Base-by-base conservation (phyloP, 2,329 filamentous ascomycete genomes). In the Raffaelea arxii region DNA sequence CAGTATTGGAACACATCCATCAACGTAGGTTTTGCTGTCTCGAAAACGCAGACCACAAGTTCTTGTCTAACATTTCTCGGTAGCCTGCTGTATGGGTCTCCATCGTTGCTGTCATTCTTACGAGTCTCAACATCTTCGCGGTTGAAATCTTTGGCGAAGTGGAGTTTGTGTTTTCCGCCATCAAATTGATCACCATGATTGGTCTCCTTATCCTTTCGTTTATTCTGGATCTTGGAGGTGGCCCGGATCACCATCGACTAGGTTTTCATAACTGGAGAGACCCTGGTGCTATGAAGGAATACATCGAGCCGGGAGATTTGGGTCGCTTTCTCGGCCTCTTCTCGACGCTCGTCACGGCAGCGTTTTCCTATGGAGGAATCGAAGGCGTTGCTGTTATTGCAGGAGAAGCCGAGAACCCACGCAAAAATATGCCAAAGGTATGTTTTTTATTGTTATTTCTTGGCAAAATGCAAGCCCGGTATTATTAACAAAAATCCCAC, bases 401-500 rank as follows among this genome's bases (percentile, higher is more conserved):
- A 5, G 80, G 77, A 38, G 80, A 85, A 66, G 77, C 78, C 77
- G 23, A 75, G 80, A 21, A 82, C 81, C 2, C 73, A 78, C 44
- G 71, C 74, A 56, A 82, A 48, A 53, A 81, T 62, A 77, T 85
- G 47, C 80, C 81, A n/a, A n/a, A n/a, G n/a, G n/a, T n/a, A n/a
- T n/a, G n/a, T n/a, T n/a, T n/a, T n/a, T n/a, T n/a, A n/a, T n/a
- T n/a, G n/a, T n/a, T n/a, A n/a, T n/a, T n/a, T n/a, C n/a, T n/a
- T n/a, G n/a, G n/a, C n/a, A n/a, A n/a, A n/a, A n/a, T n/a, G n/a
- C n/a, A n/a, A n/a, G n/a, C n/a, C n/a, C n/a, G n/a, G n/a, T n/a
- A n/a, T n/a, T n/a, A n/a, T n/a, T n/a, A n/a, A n/a, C n/a, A n/a
- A n/a, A n/a, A n/a, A n/a, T n/a, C n/a, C n/a, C n/a, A n/a, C n/a